Evolutionary conservation across 768 basidiomycete species (phyloP).

Genomic region (Collybiopsis luxurians): DNA sequence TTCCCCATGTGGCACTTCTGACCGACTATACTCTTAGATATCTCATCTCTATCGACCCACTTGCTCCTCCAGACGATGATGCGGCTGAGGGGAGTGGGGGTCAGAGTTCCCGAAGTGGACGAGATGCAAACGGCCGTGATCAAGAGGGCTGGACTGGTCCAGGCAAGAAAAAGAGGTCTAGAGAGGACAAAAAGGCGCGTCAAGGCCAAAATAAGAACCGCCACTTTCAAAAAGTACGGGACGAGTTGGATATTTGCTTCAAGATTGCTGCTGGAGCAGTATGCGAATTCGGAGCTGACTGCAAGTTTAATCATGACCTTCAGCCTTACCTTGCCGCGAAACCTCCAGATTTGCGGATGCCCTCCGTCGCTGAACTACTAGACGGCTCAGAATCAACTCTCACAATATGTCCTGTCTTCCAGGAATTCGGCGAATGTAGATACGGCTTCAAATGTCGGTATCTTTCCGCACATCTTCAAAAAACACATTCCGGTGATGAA

Average conservation of each 20-base stretch:
- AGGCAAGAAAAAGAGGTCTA: slow-evolving; percentile 39
- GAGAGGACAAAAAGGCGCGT: slow-evolving; percentile 70
- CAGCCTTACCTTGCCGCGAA: slow-evolving; percentile 74
- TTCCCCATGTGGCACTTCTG: not conserved
- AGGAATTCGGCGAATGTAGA: slow-evolving; percentile 72
- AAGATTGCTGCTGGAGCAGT: slow-evolving; percentile 63
- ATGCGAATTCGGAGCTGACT: slow-evolving; percentile 74
- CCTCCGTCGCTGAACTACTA: slow-evolving; percentile 47
- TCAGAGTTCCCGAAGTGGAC: slow-evolving; percentile 22
- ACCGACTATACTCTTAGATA: slow-evolving; percentile 27
- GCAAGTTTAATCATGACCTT: slow-evolving; percentile 75
- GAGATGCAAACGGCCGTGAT: slow-evolving; percentile 18
- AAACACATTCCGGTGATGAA: slow-evolving; percentile 24
- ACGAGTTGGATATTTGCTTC: slow-evolving; percentile 84
- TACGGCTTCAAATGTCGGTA: slow-evolving; percentile 92
- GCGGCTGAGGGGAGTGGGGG: slow-evolving; percentile 61
- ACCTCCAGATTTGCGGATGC: slow-evolving; percentile 66
- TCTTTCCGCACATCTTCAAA: slow-evolving; percentile 70
- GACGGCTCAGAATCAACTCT: slow-evolving; percentile 35
- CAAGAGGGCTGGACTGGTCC: slow-evolving; percentile 23
- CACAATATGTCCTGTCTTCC: slow-evolving; percentile 61
- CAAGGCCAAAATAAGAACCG: slow-evolving; percentile 84
- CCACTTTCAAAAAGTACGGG: slow-evolving; percentile 72
- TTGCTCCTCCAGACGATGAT: slow-evolving; percentile 46
- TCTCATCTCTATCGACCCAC: slow-evolving; percentile 28